Conservation (phyloP, 2,329 filamentous ascomycete species). For the Beauveria rudraprayagi region DNA sequence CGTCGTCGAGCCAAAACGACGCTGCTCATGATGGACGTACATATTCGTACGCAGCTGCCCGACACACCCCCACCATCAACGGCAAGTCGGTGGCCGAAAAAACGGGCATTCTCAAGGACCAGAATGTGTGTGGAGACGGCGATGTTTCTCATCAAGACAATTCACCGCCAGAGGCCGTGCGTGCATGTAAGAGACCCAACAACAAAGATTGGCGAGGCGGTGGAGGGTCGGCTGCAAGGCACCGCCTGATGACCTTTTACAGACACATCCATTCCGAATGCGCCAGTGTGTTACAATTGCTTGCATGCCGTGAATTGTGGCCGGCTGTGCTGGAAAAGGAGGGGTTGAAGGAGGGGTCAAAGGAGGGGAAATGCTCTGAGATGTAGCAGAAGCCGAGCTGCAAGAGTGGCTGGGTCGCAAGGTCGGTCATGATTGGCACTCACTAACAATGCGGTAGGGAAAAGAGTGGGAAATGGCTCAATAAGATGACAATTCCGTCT, state of each 20-base stretch:
- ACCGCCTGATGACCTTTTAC: neutral
- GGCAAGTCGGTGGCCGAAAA: neutral
- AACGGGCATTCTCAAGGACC: neutral
- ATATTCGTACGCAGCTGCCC: neutral
- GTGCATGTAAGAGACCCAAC: slow-evolving; percentile 2
- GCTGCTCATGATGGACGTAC: neutral
- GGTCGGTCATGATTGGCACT: neutral
- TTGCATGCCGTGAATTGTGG: neutral
- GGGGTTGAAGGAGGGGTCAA: neutral
- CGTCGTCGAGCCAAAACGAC: too few relatives aligned
- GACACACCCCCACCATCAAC: neutral
- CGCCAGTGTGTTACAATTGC: neutral
- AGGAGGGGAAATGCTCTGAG: neutral
- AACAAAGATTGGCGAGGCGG: neutral
- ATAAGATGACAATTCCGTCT: neutral
- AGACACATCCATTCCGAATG: neutral
- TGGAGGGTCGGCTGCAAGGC: neutral
- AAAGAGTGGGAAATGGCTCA: neutral
- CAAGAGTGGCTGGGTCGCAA: neutral
- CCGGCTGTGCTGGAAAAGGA: neutral
- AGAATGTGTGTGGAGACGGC: neutral
- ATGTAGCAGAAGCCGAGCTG: neutral
- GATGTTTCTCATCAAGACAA: neutral
- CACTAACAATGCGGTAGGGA: neutral
- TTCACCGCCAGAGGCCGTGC: slow-evolving; percentile 11